These are phyloP conservation scores for Apostasia ramifera DNA, from an alignment of 106 monocot species.

Conservation along the genomic window DNA sequence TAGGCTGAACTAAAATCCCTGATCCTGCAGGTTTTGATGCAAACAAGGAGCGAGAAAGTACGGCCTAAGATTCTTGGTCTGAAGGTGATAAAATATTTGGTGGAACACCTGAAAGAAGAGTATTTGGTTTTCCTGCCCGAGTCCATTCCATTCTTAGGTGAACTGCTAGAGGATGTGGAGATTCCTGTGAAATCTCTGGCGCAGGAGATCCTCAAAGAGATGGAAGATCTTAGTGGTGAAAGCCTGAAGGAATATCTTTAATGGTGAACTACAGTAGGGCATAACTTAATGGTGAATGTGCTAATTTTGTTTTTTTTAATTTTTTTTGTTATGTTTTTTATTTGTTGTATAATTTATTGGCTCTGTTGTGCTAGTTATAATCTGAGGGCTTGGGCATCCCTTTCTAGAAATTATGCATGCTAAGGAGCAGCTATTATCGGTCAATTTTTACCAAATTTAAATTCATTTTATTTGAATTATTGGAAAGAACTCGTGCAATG, in stretches of 20 bases:
- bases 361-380: too few species aligned
- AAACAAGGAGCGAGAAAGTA: slow-evolving; percentile 70
- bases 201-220: slow-evolving; percentile 65
- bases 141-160: slow-evolving; percentile 86
- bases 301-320: too few species aligned
- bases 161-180: slow-evolving; percentile 86
- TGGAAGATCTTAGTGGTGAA: slow-evolving; percentile 87
- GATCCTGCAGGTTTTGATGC: slow-evolving; percentile 77
- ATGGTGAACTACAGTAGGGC: not conserved
- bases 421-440: too few species aligned
- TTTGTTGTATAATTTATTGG: too few species aligned
- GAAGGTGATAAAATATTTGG: slow-evolving; percentile 58
- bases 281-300: too few species aligned
- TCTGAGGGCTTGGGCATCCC: too few species aligned
- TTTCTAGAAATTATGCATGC: too few species aligned
- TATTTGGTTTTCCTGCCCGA: slow-evolving; percentile 70
- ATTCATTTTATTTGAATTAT: too few species aligned
- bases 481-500: too few species aligned
- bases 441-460: too few species aligned
- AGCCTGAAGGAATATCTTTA: slow-evolving; percentile 69
- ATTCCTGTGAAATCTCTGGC: slow-evolving; percentile 70
- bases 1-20: not conserved
- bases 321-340: too few species aligned
- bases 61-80: slow-evolving; percentile 68
- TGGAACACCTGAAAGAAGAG: slow-evolving; percentile 88